Percentiles rank a stretch among this genome's conserved stretches.
These are phyloP conservation scores for Pseudocercospora fijiensis DNA, from an alignment of 2,329 filamentous ascomycete genomes.

Conservation along the genomic window DNA sequence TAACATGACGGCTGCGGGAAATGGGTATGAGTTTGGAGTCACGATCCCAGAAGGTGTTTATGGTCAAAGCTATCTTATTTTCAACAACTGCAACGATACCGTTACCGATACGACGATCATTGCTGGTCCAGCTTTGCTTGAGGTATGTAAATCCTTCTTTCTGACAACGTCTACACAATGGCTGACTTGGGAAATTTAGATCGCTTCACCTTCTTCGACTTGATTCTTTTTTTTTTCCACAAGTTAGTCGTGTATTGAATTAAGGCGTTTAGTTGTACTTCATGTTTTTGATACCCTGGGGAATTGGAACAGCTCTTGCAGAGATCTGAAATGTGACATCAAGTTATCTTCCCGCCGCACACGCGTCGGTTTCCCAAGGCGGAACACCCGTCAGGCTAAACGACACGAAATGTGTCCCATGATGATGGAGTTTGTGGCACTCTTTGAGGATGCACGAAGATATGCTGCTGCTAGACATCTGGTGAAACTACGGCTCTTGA, in stretches of 20 bases:
- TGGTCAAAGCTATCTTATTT: constrained; percentile 29
- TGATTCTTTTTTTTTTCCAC: not conserved
- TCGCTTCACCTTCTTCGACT: constrained; percentile 1
- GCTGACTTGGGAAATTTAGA: not conserved
- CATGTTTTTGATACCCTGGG: not conserved
- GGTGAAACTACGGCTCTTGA: no score
- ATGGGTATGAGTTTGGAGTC: constrained; percentile 25
- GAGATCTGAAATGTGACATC: not conserved
- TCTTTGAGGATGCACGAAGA: no score
- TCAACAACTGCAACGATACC: constrained; percentile 26
- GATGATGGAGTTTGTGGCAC: no score
- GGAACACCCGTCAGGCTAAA: no score
- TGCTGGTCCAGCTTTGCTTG: constrained; percentile 28
- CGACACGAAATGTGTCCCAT: no score
- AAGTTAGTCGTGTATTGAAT: not conserved
- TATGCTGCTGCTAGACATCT: no score
- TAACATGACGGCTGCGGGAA: constrained; percentile 15
- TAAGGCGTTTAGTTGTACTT: not conserved
- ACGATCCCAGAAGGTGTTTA: constrained; percentile 26
- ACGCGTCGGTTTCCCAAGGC: not conserved
- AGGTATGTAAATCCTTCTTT: constrained; percentile 16
- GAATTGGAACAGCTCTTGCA: not conserved
- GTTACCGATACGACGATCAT: constrained; percentile 25
- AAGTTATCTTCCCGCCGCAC: not conserved
- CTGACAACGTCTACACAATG: not conserved